Base-by-base conservation (phyloP, 306 rosid species). In the Parietaria judaica region DNA sequence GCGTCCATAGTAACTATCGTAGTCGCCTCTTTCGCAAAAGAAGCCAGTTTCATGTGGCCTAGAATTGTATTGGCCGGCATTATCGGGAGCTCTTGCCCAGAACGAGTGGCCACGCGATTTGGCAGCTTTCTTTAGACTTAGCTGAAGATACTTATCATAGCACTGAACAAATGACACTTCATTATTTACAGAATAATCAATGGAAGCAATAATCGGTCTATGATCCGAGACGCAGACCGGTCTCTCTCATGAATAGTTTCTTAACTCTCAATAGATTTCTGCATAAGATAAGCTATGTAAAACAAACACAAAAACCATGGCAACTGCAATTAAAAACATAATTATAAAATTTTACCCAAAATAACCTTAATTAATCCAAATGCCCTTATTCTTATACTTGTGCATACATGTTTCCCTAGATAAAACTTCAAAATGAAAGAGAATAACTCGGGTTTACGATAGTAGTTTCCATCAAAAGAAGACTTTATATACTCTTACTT, bases 51-150 rank as follows among this genome's bases (percentile, higher is more conserved):
- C 98, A 63, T 88, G 92, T 13, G 98, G 96, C 84, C 78, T 78
- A 61, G 98, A 92, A 70, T 88, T 92, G 73, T 92, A 92, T 60
- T 77, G 78, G 56, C 96, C 98, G 44, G 94, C 90, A 80, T 92
- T 92, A 69, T 88, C 95, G 68, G 98, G 98, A 71, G 90, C 96
- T 76, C 87, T 86, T 41, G 83, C 98, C 98, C 98, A 92, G 61
- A 82, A 88, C 60, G 95, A 70, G 70, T 92, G 96, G 60, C 98
- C 98, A 14, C 95, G 96, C 66, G 72, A 72, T 70, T 89, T 86
- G 65, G 96, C 96, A 52, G 95, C 98, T 72, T 71, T 82, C 57
- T 77, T 77, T 35, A 92, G 86, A 64, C 95, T 88, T 74, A 84
- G 80, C 74, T 78, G 95, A 69, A 92, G 80, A 68, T 86, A 88